Evolutionary conservation across 176 grass and related monocot species (phyloP), one percentile per base, ranked within the genome.

Genomic region (Zea luxurians): DNA sequence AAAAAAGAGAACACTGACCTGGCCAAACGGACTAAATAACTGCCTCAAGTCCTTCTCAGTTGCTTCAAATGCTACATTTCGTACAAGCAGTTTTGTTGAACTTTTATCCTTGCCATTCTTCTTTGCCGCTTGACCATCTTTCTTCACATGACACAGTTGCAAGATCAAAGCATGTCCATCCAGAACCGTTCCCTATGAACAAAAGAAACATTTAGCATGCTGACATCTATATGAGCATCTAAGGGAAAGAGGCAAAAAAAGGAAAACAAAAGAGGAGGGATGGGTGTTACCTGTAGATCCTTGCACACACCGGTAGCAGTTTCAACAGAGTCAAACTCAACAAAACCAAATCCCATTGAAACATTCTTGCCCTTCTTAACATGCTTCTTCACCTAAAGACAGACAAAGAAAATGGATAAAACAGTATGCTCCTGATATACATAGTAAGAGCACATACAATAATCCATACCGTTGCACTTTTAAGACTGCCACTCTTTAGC

Each of bases 51-150:
- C 96, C 70, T 94, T 98, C 78, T 77, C 83, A 10, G 96, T 94
- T 42, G 92, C 92, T 85, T 98, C 89, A 70, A 98, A 98, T 5
- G 96, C 95, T 61, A 98, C 91, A 94, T 98, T 98, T 47, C 90
- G 83, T 16, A 98, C 87, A 71, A 98, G 87, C 34, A 98, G 67
- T 78, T 92, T 98, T n/a, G 91, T 98, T 80, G 91, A 94, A 75
- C 91, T 98, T 77, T 86, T 88, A 53, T 94, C 92, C 78, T 94
- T 92, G 21, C 66, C 87, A 76, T 57, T 87, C 72, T 87, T 98
- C 81, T 92, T 94, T 38, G 74, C 15, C 71, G 63, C 76, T 61
- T 73, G 81, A 71, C 78, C 87, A 41, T 86, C 87, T 80, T 73
- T 94, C 79, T 84, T 94, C 54, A 76, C 90, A 85, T 98, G 92